phyloP scores from a whole-genome alignment of 1,284 basidiomycete species.

The Pseudozyma sp. region DNA sequence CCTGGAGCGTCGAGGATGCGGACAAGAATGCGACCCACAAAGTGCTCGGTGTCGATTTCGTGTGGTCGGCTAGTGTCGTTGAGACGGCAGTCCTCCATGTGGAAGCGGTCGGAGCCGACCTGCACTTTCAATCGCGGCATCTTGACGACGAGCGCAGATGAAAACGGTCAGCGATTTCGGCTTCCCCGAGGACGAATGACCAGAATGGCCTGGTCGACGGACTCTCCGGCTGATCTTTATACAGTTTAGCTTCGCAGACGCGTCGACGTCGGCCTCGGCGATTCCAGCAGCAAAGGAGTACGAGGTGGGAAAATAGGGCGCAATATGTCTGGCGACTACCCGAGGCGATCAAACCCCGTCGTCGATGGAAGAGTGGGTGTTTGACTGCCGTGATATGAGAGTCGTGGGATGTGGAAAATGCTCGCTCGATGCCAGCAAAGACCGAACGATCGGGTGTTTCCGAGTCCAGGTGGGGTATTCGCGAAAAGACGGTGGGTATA shows the following conservation, averaged over 20 bases:
- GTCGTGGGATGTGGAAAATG: not conserved
- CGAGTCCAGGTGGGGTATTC: conserved; percentile 12
- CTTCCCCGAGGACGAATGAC: too few relatives aligned
- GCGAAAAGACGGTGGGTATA: conserved; percentile 18
- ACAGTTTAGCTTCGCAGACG: too few relatives aligned
- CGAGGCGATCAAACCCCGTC: conserved; percentile 1
- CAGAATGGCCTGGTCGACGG: too few relatives aligned
- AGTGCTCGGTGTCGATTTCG: conserved; percentile 69
- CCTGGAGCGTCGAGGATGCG: conserved; percentile 69
- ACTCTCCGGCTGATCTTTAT: too few relatives aligned
- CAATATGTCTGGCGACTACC: too few relatives aligned
- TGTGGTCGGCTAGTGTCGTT: conserved; percentile 68
- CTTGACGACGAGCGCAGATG: not conserved
- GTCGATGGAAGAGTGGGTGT: conserved; percentile 7
- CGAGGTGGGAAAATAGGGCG: too few relatives aligned
- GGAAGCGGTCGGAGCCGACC: conserved; percentile 68
- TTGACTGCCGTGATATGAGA: conserved; percentile 1
- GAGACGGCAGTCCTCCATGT: conserved; percentile 66
- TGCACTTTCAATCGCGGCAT: conserved; percentile 67
- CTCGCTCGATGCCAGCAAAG: not conserved
- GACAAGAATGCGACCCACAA: conserved; percentile 70
- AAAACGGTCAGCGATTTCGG: too few relatives aligned
- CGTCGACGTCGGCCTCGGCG: too few relatives aligned
- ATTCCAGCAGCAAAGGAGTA: too few relatives aligned
- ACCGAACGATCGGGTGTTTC: not conserved